Percentiles rank a stretch among this genome's conserved stretches.
These are phyloP conservation scores for Pyronema omphalodes DNA, from an alignment of 495 filamentous ascomycete species.

Conservation along the genomic window DNA sequence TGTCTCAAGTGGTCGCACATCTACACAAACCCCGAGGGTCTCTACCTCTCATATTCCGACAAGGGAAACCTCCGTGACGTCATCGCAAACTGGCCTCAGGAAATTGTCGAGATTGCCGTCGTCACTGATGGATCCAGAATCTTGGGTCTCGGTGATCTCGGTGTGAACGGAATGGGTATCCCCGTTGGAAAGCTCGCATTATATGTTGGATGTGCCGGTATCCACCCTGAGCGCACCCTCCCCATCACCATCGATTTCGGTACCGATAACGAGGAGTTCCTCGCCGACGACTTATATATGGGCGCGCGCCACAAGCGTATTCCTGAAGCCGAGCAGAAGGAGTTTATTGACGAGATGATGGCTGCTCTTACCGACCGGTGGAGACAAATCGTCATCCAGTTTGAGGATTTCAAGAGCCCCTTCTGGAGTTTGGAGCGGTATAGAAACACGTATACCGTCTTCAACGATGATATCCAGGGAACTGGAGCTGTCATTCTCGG, in stretches of 20 bases:
- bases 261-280: constrained; percentile 72
- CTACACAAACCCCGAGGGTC: constrained; percentile 85
- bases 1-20: constrained; percentile 90
- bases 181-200: constrained; percentile 87
- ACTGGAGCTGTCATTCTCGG: constrained; percentile 89
- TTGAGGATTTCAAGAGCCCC: constrained; percentile 96
- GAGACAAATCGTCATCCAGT: constrained; percentile 89
- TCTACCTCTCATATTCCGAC: constrained; percentile 62
- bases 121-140: constrained; percentile 96
- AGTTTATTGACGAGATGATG: constrained; percentile 98
- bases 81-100: constrained; percentile 59
- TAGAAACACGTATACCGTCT: constrained; percentile 71
- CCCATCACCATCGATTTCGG: constrained; percentile 84
- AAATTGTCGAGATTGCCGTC: constrained; percentile 75
- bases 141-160: constrained; percentile 85
- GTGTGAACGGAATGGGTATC: constrained; percentile 95
- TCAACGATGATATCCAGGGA: constrained; percentile 98
- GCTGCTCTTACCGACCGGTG: constrained; percentile 65
- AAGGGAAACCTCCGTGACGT: constrained; percentile 51
- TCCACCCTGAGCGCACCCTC: constrained; percentile 77
- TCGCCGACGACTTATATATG: constrained; percentile 86
- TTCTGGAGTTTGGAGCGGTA: constrained; percentile 89
- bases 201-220: constrained; percentile 92
- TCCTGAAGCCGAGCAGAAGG: constrained; percentile 60
- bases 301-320: constrained; percentile 71